Evolutionary conservation across 2,329 filamentous ascomycete species (phyloP).

Genomic region (Aspergillus oerlinghausenensis): DNA sequence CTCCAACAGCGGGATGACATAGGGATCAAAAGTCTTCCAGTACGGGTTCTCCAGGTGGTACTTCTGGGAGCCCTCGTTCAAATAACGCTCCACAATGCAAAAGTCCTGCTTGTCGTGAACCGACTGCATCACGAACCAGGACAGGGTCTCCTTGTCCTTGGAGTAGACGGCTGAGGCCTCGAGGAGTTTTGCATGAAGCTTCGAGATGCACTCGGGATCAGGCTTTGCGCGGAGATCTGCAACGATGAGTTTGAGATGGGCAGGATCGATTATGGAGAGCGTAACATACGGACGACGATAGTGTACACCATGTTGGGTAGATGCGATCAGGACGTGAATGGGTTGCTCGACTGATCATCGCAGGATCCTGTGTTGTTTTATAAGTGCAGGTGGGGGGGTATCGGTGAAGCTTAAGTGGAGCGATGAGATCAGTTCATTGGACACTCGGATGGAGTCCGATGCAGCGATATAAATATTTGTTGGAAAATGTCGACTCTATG

Average conservation of each 20-base stretch:
- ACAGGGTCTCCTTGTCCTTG: slow-evolving; percentile 65
- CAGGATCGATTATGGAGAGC: background rate
- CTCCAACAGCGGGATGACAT: slow-evolving; percentile 64
- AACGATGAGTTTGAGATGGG: background rate
- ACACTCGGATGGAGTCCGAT: background rate
- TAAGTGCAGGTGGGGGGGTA: background rate
- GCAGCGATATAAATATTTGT: background rate
- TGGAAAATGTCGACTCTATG: background rate
- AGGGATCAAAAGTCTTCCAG: slow-evolving; percentile 72
- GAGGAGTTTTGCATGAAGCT: slow-evolving; percentile 66
- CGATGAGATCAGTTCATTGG: background rate
- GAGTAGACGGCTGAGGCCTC: slow-evolving; percentile 70
- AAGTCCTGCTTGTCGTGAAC: slow-evolving; percentile 64
- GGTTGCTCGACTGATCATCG: background rate
- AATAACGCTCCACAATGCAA: slow-evolving; percentile 71
- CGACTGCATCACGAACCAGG: slow-evolving; percentile 76
- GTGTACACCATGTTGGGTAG: slow-evolving; percentile 24
- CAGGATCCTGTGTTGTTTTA: background rate
- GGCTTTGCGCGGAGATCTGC: slow-evolving; percentile 61
- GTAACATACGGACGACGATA: slow-evolving; percentile 26
- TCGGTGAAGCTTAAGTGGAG: no score
- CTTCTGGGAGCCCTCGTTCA: slow-evolving; percentile 56
- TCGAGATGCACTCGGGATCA: slow-evolving; percentile 58
- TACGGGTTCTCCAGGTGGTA: slow-evolving; percentile 66
- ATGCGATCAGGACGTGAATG: background rate